Conservation (phyloP, 176 grass and related monocot genomes). For the Zea luxurians region DNA sequence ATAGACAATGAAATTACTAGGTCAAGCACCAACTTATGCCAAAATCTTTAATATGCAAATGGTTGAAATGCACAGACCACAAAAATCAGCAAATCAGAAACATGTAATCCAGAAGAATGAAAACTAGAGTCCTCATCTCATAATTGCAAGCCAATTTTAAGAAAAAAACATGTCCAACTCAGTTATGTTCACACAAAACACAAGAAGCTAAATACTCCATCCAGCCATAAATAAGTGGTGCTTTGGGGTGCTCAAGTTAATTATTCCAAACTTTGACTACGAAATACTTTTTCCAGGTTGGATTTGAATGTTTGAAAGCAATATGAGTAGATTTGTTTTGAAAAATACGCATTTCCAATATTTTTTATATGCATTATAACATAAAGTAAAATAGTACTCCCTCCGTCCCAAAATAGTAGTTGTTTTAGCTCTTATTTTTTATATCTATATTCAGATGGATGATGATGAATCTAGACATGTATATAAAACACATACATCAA, state of each 20-base stretch:
- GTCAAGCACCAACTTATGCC: constrained; percentile 30
- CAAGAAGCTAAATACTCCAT: not conserved
- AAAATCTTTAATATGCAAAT: not conserved
- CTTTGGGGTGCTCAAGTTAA: too few species aligned
- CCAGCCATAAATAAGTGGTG: too few species aligned
- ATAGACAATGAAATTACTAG: constrained; percentile 35
- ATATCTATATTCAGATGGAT: too few species aligned
- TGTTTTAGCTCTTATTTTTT: too few species aligned
- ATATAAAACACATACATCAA: too few species aligned
- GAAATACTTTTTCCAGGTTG: too few species aligned
- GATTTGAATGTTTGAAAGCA: not conserved
- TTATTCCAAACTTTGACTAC: too few species aligned
- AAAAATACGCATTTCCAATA: not conserved
- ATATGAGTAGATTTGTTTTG: not conserved
- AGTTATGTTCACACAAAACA: not conserved
- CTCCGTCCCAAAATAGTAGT: too few species aligned
- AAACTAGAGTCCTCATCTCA: constrained; percentile 7
- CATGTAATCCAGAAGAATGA: constrained; percentile 24
- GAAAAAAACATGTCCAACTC: not conserved
- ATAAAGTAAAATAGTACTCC: not conserved
- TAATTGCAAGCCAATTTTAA: not conserved
- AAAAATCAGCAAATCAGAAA: constrained; percentile 15
- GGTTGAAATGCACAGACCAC: constrained; percentile 13
- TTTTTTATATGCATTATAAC: not conserved
- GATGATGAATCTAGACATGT: too few species aligned